Percentiles rank a stretch among this genome's conserved stretches.
phyloP scores from a whole-genome alignment of 345 rosid species.

The Passiflora organensis region DNA sequence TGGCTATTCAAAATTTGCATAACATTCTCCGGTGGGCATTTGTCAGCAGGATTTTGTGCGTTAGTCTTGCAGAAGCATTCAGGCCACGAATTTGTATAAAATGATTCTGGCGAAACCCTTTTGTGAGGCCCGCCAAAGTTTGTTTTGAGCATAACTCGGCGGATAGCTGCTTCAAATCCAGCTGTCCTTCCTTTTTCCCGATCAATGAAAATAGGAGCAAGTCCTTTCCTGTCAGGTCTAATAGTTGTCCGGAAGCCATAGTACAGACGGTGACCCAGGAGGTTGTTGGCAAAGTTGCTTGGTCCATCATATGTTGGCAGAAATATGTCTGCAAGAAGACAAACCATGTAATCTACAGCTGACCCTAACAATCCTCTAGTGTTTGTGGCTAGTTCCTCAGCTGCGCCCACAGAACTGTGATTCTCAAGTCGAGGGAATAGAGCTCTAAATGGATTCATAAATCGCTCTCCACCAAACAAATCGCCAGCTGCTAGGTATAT shows the following conservation, averaged over 20 bases:
- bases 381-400: constrained; percentile 64
- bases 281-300: constrained; percentile 98
- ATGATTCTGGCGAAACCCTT: constrained; percentile 84
- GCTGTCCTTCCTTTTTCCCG: constrained; percentile 59
- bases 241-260: constrained; percentile 94
- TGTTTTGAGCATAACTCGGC: constrained; percentile 74
- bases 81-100: constrained; percentile 97
- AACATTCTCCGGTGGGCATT: constrained; percentile 86
- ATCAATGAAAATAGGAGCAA: constrained; percentile 73
- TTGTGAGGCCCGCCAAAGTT: constrained; percentile 96
- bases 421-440: constrained; percentile 86
- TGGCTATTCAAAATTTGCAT: constrained; percentile 59
- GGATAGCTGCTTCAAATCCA: constrained; percentile 76
- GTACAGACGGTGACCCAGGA: constrained; percentile 93
- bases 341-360: constrained; percentile 99
- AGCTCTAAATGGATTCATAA: constrained; percentile 75
- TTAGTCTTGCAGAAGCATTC: constrained; percentile 88
- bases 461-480: constrained; percentile 86
- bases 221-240: constrained; percentile 88
- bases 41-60: constrained; percentile 56
- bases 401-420: constrained; percentile 78
- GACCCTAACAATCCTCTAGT: constrained; percentile 80
- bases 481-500: constrained; percentile 96
- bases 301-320: constrained; percentile 99
- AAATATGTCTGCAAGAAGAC: constrained; percentile 91